Evolutionary conservation across 2,329 filamentous ascomycete genomes (phyloP).

Genomic region (Stachybotrys chlorohalonatus): DNA sequence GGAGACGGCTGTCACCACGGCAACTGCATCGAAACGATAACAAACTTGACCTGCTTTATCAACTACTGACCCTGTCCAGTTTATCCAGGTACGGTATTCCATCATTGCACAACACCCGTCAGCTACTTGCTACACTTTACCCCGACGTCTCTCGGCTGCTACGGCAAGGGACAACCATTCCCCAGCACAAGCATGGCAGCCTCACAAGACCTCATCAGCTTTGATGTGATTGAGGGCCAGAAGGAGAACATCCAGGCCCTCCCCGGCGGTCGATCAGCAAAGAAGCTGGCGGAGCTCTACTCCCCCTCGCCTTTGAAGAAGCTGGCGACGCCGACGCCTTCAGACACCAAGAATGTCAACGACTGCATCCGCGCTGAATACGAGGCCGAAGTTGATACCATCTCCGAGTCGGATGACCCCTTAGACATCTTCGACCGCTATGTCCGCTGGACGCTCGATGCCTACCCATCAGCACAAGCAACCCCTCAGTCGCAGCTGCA

Average conservation of each 20-base stretch:
- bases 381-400: conserved; percentile 69
- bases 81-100: not conserved
- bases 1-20: not conserved
- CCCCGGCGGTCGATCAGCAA: conserved; percentile 78
- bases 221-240: conserved; percentile 89
- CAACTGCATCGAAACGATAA: not conserved
- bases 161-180: conserved; percentile 5
- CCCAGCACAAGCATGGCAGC: conserved; percentile 32
- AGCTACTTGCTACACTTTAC: no score
- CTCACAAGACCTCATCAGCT: conserved; percentile 53
- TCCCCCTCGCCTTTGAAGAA: conserved; percentile 55
- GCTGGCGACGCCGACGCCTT: conserved; percentile 54
- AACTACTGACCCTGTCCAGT: not conserved
- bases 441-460: conserved; percentile 91
- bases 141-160: conserved; percentile 1
- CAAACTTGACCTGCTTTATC: not conserved
- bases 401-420: conserved; percentile 86
- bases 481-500: conserved; percentile 87
- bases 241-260: conserved; percentile 98
- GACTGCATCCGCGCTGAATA: conserved; percentile 74
- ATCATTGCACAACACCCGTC: no score
- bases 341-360: conserved; percentile 68
- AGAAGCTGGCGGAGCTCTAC: conserved; percentile 76
- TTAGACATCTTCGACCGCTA: conserved; percentile 95
- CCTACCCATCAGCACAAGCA: conserved; percentile 89